Base-by-base conservation (phyloP, 2,329 filamentous ascomycete species). In the Pestalotiopsis sp. region DNA sequence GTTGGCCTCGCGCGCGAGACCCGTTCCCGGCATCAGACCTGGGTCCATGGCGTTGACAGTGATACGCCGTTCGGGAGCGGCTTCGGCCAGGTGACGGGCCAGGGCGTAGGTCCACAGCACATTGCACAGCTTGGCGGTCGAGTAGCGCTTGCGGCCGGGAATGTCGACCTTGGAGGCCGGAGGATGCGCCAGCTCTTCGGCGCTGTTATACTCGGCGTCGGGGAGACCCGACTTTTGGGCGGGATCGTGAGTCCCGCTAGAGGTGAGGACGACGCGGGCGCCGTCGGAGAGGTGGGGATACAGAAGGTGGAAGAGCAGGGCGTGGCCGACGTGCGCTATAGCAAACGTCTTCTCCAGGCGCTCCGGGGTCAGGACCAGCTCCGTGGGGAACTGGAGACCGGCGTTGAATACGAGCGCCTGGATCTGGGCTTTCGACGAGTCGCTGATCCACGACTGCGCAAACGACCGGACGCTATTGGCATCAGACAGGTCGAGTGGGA, bases 301-400 rank as follows among this genome's bases (percentile, higher is more conserved):
- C 2, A 88, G 78, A 2, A 87, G 80, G 66, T 83, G 82, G 73
- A 85, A 84, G 0, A 88, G 79, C 2, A 87, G 75, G 17, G 84
- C 81, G 71, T 88, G 84, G 7, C 85, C 85, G 57, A 87, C 78
- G 70, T 87, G 84, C 67, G 81, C 84, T 70, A 86, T 78, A 3
- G 78, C 84, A 70, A 88, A 88, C 9, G 82, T 84, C 36, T 74
- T 71, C 72, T 88, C 86, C 52, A 86, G 73, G 7, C 82, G 81
- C n/a, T 86, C 82, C 0, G 65, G 69, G 0, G 80, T 83, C 61
- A 80, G 78, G 0, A 72, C 31, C 1, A 83, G 64, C 0, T 70
- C 70, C 0, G 72, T 73, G 0, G 82, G 81, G 62, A 85, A 82
- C 70, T 87, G 84, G 0, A 86, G 70, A 0, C 76, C 84, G 2